These are phyloP conservation scores for Lablab purpureus DNA, from an alignment of 306 rosid genomes.

Conservation along the genomic window DNA sequence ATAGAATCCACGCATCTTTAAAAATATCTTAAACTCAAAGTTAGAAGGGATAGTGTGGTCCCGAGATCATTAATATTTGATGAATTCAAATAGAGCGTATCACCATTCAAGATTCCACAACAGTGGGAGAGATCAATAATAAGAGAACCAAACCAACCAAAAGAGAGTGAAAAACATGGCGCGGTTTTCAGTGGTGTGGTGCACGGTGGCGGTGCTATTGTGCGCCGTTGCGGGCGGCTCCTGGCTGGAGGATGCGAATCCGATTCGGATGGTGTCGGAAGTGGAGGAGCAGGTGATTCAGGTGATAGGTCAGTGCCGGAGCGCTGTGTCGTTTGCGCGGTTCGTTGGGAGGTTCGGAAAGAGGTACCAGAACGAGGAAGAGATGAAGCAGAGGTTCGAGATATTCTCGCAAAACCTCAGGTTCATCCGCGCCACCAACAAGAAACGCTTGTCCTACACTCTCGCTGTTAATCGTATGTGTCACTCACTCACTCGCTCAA, in stretches of 20 bases:
- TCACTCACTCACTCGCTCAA: too few species aligned
- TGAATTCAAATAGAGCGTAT: neutral
- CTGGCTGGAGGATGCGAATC: conserved; percentile 69
- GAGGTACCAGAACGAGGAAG: conserved; percentile 66
- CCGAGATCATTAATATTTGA: neutral
- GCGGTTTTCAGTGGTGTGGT: conserved; percentile 37
- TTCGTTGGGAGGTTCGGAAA: conserved; percentile 71
- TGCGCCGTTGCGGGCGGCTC: conserved; percentile 55
- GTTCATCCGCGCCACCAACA: conserved; percentile 65
- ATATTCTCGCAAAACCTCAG: conserved; percentile 62
- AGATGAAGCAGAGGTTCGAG: conserved; percentile 64
- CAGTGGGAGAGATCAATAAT: neutral
- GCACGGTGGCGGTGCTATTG: conserved; percentile 49
- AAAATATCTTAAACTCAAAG: neutral
- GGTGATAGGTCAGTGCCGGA: conserved; percentile 61
- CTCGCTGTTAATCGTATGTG: conserved; percentile 76
- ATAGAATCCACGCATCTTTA: too few species aligned
- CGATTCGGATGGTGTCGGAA: conserved; percentile 64
- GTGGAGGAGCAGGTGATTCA: conserved; percentile 58
- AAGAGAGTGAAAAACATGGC: conserved; percentile 51
- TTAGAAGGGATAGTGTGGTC: neutral
- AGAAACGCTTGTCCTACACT: conserved; percentile 61
- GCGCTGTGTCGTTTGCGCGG: conserved; percentile 69
- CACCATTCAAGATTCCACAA: neutral
- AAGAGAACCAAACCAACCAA: neutral